phyloP scores from a whole-genome alignment of 2,329 filamentous ascomycete genomes.

The Ambrosiella beaveri region DNA sequence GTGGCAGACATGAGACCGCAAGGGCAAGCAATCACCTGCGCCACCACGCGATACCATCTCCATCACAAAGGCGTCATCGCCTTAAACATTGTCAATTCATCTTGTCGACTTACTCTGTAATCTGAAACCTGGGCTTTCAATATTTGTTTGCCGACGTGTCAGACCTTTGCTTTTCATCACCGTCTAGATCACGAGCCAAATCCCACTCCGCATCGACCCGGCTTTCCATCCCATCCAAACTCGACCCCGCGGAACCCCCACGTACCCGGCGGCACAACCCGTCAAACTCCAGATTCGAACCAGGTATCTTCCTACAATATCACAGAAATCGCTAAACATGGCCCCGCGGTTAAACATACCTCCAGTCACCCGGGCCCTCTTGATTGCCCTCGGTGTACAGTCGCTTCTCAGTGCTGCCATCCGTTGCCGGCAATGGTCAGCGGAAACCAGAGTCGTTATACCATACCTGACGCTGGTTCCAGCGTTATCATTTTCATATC shows the following conservation, averaged over 20 bases:
- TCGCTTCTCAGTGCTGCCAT: constrained; percentile 70
- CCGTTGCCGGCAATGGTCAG: constrained; percentile 52
- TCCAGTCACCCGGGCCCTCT: constrained; percentile 68
- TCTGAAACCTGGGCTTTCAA: too few species aligned
- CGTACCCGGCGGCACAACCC: neutral
- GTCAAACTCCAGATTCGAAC: too few species aligned
- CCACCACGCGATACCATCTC: neutral
- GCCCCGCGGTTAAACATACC: constrained; percentile 78
- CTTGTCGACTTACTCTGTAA: too few species aligned
- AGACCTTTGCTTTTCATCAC: neutral
- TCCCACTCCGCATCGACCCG: neutral
- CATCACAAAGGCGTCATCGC: neutral
- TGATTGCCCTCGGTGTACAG: constrained; percentile 57
- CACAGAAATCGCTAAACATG: constrained; percentile 31
- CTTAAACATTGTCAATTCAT: neutral
- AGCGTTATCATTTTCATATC: constrained; percentile 66
- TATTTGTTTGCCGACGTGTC: neutral
- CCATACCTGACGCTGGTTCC: constrained; percentile 83
- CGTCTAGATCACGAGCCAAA: neutral
- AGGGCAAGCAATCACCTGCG: neutral
- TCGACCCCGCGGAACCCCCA: neutral
- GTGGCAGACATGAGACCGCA: neutral
- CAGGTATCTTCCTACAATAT: neutral
- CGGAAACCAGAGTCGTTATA: constrained; percentile 48
- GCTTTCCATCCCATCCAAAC: neutral